These are phyloP conservation scores for Russula sp. DNA, from an alignment of 768 basidiomycete species.

Conservation along the genomic window DNA sequence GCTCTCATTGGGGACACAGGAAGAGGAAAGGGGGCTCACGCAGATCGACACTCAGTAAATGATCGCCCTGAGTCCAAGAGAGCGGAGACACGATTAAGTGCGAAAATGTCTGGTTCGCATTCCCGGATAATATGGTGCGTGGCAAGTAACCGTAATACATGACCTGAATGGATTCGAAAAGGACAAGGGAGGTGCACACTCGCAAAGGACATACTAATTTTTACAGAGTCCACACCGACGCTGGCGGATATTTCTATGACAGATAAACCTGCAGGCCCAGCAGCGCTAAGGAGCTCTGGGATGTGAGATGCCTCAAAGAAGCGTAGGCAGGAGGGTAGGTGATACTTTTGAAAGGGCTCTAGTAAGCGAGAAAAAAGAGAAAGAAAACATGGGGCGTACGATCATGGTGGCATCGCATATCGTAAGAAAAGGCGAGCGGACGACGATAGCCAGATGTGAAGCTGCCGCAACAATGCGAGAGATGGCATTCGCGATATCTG, in stretches of 20 bases:
- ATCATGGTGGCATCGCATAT: constrained; percentile 67
- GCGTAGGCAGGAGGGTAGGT: constrained; percentile 67
- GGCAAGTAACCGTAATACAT: constrained; percentile 66
- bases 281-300: constrained; percentile 61
- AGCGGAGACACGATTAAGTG: constrained; percentile 62
- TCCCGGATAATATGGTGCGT: constrained; percentile 73
- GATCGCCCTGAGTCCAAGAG: constrained; percentile 61
- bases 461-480: constrained; percentile 61
- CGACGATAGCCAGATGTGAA: constrained; percentile 56
- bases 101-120: constrained; percentile 61
- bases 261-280: constrained; percentile 47
- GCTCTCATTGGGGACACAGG: not conserved
- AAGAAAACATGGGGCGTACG: constrained; percentile 33
- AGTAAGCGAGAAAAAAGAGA: not conserved
- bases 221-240: constrained; percentile 38
- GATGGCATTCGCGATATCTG: constrained; percentile 51
- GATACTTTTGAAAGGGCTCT: constrained; percentile 40
- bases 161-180: constrained; percentile 37
- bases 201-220: constrained; percentile 40
- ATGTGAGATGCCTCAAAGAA: constrained; percentile 66
- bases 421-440: constrained; percentile 62
- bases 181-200: not conserved
- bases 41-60: constrained; percentile 39
- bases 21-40: constrained; percentile 30
- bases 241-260: constrained; percentile 34